phyloP scores from a whole-genome alignment of 176 grass and related monocot genomes.

The Aechmea fasciata region DNA sequence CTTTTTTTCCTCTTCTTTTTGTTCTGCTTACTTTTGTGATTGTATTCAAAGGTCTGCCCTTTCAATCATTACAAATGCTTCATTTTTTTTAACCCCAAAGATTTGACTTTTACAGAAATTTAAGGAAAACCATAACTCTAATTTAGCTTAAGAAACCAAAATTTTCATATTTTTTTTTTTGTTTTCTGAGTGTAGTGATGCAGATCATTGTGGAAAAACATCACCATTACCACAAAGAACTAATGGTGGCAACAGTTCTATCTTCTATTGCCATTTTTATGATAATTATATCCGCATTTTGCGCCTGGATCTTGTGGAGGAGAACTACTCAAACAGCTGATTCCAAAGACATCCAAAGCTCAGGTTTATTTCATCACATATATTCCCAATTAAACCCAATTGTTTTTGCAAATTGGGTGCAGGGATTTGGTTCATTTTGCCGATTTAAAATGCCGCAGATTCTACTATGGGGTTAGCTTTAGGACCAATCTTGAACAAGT shows the following conservation, averaged over 20 bases:
- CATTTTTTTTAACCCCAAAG: background rate
- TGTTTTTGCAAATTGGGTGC: slow-evolving; percentile 6
- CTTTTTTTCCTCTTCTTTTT: background rate
- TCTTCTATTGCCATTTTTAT: slow-evolving; percentile 47
- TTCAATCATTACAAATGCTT: background rate
- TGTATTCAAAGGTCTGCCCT: background rate
- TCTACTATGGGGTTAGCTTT: slow-evolving; percentile 44
- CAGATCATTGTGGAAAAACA: slow-evolving; percentile 39
- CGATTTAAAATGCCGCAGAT: slow-evolving; percentile 28
- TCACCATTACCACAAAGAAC: slow-evolving; percentile 62
- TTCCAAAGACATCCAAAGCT: slow-evolving; percentile 32
- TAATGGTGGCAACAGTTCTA: slow-evolving; percentile 50
- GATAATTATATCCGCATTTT: slow-evolving; percentile 54
- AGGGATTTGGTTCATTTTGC: background rate
- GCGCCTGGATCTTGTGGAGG: slow-evolving; percentile 62
- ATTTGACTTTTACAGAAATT: slow-evolving; percentile 4
- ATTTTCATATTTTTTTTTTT: background rate
- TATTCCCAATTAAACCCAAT: background rate
- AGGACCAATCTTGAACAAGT: slow-evolving; percentile 63
- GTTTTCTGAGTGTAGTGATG: slow-evolving; percentile 28
- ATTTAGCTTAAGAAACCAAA: background rate
- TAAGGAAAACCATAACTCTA: background rate
- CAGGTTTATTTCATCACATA: slow-evolving; percentile 38
- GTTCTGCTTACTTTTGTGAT: background rate
- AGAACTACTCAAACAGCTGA: slow-evolving; percentile 31